Conservation (phyloP, 169 alveolate genomes). For the Cryptosporidium meleagridis region DNA sequence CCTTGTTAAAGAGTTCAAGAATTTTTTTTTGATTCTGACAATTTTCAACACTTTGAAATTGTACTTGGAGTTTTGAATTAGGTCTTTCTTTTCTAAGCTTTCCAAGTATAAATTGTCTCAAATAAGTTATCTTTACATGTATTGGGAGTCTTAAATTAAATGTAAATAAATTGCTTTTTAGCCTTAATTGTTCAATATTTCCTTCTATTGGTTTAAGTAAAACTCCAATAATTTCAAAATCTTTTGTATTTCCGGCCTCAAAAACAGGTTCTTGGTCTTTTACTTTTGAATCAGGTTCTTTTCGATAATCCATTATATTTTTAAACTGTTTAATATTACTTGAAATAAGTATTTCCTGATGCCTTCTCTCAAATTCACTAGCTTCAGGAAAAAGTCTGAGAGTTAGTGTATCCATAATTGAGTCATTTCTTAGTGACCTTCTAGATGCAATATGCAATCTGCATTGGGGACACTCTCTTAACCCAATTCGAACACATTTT, state of each 20-base stretch:
- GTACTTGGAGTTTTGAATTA: neutral
- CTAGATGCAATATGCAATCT: conserved; percentile 83
- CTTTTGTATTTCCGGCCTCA: neutral
- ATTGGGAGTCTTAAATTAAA: conserved; percentile 33
- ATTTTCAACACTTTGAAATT: neutral
- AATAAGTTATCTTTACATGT: conserved; percentile 21
- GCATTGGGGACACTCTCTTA: conserved; percentile 86
- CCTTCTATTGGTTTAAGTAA: conserved; percentile 8
- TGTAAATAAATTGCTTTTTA: conserved; percentile 1
- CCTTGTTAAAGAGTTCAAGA: neutral
- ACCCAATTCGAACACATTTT: conserved; percentile 84
- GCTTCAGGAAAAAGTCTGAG: conserved; percentile 79
- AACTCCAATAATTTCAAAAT: conserved; percentile 13
- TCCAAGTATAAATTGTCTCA: conserved; percentile 41
- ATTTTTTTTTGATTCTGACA: neutral
- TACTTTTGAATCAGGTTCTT: neutral
- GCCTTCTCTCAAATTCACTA: conserved; percentile 35
- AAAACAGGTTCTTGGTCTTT: neutral
- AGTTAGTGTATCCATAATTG: conserved; percentile 79
- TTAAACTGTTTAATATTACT: conserved; percentile 11
- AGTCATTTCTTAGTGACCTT: conserved; percentile 79
- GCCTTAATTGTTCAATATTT: neutral
- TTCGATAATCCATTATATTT: neutral
- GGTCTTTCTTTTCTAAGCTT: conserved; percentile 52
- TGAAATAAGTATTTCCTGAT: conserved; percentile 38